phyloP scores from a whole-genome alignment of 305 asterid genomes.

The Fraxinus paxiana region DNA sequence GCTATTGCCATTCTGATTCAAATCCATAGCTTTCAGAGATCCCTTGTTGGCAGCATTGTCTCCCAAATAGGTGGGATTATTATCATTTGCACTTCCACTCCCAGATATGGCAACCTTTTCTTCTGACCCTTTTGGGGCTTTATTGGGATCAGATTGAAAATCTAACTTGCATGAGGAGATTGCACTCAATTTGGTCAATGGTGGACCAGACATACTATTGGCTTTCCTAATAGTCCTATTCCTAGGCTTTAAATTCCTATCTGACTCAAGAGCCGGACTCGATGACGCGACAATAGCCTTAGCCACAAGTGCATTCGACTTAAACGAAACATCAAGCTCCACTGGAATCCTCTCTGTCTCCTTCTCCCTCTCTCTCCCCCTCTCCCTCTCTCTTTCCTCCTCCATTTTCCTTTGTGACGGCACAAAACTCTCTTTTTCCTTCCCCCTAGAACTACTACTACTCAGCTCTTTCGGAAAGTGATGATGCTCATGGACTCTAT shows the following conservation, averaged over 20 bases:
- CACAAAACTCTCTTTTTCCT: conserved; percentile 34
- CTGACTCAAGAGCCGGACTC: conserved; percentile 32
- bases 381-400: conserved; percentile 36
- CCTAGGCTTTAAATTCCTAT: conserved; percentile 24
- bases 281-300: conserved; percentile 61
- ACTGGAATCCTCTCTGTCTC: conserved; percentile 50
- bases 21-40: conserved; percentile 13
- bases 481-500: conserved; percentile 33
- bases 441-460: conserved; percentile 35
- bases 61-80: conserved; percentile 20
- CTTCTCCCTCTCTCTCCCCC: conserved; percentile 22
- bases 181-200: conserved; percentile 24
- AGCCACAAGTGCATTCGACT: conserved; percentile 78
- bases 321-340: conserved; percentile 76
- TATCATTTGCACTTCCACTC: conserved; percentile 17
- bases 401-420: conserved; percentile 30
- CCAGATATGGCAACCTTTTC: conserved; percentile 31
- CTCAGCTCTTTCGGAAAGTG: conserved; percentile 29
- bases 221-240: conserved; percentile 30
- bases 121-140: conserved; percentile 27
- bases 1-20: conserved; percentile 21
- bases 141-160: conserved; percentile 29
- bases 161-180: conserved; percentile 26
- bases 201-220: conserved; percentile 28
- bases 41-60: conserved; percentile 22